Evolutionary conservation across 2,329 filamentous ascomycete genomes (phyloP), one percentile per base, ranked within the genome.

Genomic region (Stemphylium vesicarium): DNA sequence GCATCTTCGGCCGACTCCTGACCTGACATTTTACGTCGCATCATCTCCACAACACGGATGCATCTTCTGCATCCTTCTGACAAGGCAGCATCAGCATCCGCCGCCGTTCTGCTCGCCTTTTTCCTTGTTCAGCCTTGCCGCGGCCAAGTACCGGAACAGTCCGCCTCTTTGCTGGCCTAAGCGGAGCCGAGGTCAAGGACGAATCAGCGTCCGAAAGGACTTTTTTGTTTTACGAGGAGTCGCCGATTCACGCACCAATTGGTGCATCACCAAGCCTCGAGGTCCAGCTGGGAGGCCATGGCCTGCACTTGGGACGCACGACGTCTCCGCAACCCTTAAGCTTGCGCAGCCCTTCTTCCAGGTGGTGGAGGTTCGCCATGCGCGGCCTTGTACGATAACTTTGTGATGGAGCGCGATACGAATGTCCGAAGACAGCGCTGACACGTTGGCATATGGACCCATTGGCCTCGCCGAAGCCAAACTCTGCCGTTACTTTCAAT

Each of bases 61-160:
- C 46, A 32, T 32, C 48, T 45, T 47, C 36, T 49, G 8, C 29
- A 50, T 53, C 53, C 51, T 53, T 53, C 49, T 46, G 48, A 39
- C 57, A 54, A 44, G 50, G 45, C 54, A 46, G 52, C 61, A 59
- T 59, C 58, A 62, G 59, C 63, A 59, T 32, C 32, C 31, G 38
- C 31, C 32, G 48, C 50, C 33, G 37, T 35, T 49, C 33, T 53
- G 53, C 53, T 38, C 49, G 29, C 22, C 52, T 47, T 47, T 53
- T 63, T 56, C 60, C 56, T 36, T 59, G 50, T 63, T 57, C 66
- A 70, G 70, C 68, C 69, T 71, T 59, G 66, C 58, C 59, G 66
- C 59, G 40, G 55, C 60, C 62, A 62, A 48, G 51, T 57, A 62
- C 65, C 65, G 69, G 57, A 59, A 55, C 59, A 65, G 68, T 69